Percentiles rank a stretch among this genome's conserved stretches.
Conservation (phyloP, 75 land plant species). For the Isoetes taiwanensis region DNA sequence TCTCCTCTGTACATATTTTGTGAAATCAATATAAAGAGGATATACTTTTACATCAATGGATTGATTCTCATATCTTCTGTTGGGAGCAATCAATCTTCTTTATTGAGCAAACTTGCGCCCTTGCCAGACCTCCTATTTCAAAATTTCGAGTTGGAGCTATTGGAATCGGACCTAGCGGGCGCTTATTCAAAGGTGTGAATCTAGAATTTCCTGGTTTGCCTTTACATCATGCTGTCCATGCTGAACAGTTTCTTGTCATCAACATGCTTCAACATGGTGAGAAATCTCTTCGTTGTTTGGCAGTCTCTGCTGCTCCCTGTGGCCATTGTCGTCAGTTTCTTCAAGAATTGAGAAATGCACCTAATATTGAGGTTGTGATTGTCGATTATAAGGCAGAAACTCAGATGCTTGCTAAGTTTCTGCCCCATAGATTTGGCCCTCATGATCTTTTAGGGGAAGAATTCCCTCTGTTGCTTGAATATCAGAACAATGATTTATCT, state of each 20-base stretch:
- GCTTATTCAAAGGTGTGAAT: slow-evolving; percentile 81
- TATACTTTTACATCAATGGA: too few species aligned
- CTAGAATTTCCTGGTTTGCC: slow-evolving; percentile 81
- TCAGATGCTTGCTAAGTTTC: slow-evolving; percentile 32
- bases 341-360: slow-evolving; percentile 60
- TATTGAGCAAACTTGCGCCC: slow-evolving; percentile 33
- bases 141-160: slow-evolving; percentile 78
- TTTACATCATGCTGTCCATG: slow-evolving; percentile 82
- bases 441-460: slow-evolving; percentile 49
- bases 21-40: too few species aligned
- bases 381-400: slow-evolving; percentile 22
- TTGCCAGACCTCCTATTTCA: slow-evolving; percentile 84
- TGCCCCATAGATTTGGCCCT: slow-evolving; percentile 77
- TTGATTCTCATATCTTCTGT: too few species aligned
- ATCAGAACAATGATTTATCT: slow-evolving; percentile 26
- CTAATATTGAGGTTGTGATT: slow-evolving; percentile 44
- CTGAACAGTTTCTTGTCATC: slow-evolving; percentile 86
- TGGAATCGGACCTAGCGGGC: slow-evolving; percentile 64
- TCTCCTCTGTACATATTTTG: too few species aligned
- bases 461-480: slow-evolving; percentile 63
- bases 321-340: slow-evolving; percentile 99
- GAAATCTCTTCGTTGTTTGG: slow-evolving; percentile 30
- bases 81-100: too few species aligned
- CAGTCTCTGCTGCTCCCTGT: slow-evolving; percentile 91
- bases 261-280: slow-evolving; percentile 54